Conservation (phyloP, 2,329 filamentous ascomycete genomes). For the Kalaharituber pfeilii region DNA sequence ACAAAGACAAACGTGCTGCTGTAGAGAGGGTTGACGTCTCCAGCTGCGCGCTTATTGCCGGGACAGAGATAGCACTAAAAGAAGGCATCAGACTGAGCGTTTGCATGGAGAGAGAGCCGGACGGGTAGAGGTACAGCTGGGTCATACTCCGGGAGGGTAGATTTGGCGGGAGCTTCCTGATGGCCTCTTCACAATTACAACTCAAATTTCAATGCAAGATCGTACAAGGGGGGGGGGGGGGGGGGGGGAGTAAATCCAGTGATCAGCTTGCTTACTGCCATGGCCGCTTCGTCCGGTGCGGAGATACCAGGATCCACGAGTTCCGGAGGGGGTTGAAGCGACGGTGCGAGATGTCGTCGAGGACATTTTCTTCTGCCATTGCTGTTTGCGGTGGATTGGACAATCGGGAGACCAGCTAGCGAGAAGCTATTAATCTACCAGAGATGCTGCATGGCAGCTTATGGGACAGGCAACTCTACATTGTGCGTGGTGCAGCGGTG, state of each 20-base stretch:
- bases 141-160: conserved; percentile 62
- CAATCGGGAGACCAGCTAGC: too few species aligned
- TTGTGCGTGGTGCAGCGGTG: too few species aligned
- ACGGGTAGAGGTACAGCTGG: conserved; percentile 36
- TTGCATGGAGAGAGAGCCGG: too few species aligned
- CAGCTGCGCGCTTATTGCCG: conserved; percentile 72
- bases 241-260: too few species aligned
- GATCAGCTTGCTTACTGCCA: conserved; percentile 73
- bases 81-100: too few species aligned
- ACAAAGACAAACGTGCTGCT: conserved; percentile 81
- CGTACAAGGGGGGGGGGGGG: conserved; percentile 2
- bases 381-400: too few species aligned
- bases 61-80: conserved; percentile 85
- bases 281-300: conserved; percentile 87
- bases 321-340: conserved; percentile 83
- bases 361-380: conserved; percentile 30
- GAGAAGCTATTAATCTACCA: too few species aligned
- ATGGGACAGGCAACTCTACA: too few species aligned
- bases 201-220: too few species aligned
- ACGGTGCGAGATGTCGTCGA: conserved; percentile 92
- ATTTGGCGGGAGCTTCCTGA: conserved; percentile 54
- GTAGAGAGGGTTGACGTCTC: conserved; percentile 74
- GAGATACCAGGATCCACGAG: conserved; percentile 85
- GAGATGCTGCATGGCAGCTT: too few species aligned
- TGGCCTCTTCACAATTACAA: conserved; percentile 48